These are phyloP conservation scores for Russula virescens DNA, from an alignment of 768 basidiomycete genomes.

Conservation along the genomic window DNA sequence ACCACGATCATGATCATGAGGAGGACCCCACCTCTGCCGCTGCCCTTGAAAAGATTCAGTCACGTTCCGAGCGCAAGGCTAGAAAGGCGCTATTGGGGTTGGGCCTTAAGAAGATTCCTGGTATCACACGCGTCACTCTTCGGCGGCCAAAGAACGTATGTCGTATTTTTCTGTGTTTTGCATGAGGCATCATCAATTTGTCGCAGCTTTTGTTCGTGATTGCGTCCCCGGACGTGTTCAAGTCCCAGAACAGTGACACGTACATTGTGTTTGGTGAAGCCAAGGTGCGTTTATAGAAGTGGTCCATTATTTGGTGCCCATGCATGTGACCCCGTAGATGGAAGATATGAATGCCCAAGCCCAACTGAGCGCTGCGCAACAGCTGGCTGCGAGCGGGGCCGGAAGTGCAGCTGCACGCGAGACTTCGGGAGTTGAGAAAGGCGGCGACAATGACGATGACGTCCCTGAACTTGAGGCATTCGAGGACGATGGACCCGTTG, in stretches of 20 bases:
- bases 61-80: conserved; percentile 90
- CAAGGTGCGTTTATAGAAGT: conserved; percentile 45
- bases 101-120: conserved; percentile 88
- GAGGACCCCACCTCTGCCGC: conserved; percentile 82
- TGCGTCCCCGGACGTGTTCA: conserved; percentile 93
- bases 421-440: conserved; percentile 47
- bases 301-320: background rate
- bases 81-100: conserved; percentile 87
- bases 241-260: conserved; percentile 94
- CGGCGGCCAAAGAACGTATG: conserved; percentile 90
- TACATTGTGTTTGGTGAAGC: conserved; percentile 99
- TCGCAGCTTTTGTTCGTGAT: conserved; percentile 83
- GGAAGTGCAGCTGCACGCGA: conserved; percentile 45
- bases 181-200: background rate
- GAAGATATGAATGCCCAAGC: conserved; percentile 85
- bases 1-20: conserved; percentile 52
- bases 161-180: conserved; percentile 10
- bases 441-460: conserved; percentile 63
- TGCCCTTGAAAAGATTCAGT: conserved; percentile 89
- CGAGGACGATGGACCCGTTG: conserved; percentile 76
- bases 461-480: conserved; percentile 78
- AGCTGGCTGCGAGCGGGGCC: conserved; percentile 52
- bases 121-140: conserved; percentile 92
- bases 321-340: conserved; percentile 40
- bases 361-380: conserved; percentile 73